Evolutionary conservation across 495 filamentous ascomycete genomes (phyloP).

Genomic region (Astrocystis sublimbata): DNA sequence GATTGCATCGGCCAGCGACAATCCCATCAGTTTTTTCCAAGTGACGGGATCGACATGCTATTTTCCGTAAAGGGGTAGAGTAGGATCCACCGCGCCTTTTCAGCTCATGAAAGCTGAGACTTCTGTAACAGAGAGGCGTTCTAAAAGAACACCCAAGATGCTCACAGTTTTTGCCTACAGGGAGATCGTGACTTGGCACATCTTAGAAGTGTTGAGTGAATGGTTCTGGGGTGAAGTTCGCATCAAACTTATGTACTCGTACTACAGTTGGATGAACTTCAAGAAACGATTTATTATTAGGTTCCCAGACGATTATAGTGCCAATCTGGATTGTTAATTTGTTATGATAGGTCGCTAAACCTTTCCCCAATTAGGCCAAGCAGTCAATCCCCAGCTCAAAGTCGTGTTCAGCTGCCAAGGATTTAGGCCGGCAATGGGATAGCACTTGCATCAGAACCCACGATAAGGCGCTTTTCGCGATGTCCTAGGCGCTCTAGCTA

Average conservation of each 20-base stretch:
- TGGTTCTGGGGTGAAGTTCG: not conserved
- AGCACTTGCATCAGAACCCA: constrained; percentile 4
- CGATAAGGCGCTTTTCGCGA: not conserved
- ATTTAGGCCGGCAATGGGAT: not conserved
- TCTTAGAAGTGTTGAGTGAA: not conserved
- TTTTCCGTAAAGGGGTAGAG: not conserved
- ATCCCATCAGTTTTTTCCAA: no score
- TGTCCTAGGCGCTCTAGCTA: not conserved
- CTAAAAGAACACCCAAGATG: not conserved
- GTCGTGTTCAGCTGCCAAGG: constrained; percentile 14
- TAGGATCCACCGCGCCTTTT: not conserved
- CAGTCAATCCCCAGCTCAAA: not conserved
- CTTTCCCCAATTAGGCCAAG: constrained; percentile 13
- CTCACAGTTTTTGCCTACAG: no score
- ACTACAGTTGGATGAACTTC: no score
- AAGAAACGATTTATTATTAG: no score
- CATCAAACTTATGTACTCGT: not conserved
- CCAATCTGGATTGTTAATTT: not conserved
- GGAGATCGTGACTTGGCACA: no score
- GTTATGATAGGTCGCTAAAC: not conserved
- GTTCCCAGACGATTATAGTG: not conserved
- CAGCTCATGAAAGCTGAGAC: not conserved
- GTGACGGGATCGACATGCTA: not conserved
- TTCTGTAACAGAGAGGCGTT: not conserved
- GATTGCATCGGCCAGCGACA: constrained; percentile 9